Evolutionary conservation across 768 basidiomycete genomes (phyloP).

Genomic region (Sarcodon aspratus): DNA sequence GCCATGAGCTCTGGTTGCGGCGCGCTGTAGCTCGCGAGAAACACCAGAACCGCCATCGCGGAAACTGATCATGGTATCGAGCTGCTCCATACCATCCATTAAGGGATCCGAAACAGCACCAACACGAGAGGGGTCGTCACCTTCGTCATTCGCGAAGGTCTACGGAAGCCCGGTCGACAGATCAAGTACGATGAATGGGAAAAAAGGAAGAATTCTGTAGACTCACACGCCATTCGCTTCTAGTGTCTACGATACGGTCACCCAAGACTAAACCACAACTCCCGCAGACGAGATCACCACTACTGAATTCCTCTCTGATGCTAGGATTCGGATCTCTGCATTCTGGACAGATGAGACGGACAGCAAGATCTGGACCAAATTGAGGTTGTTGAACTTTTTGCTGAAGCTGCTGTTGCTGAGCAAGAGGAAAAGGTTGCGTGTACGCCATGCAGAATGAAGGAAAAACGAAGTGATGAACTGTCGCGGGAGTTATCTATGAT

Average conservation of each 20-base stretch:
- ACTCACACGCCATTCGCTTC: constrained; percentile 96
- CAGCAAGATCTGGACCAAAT: constrained; percentile 75
- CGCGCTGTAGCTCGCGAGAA: constrained; percentile 85
- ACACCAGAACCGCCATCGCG: constrained; percentile 91
- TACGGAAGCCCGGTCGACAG: constrained; percentile 24
- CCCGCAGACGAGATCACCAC: constrained; percentile 94
- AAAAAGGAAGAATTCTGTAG: constrained; percentile 1
- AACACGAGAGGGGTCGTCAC: constrained; percentile 99
- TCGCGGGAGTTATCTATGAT: neutral
- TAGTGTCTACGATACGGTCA: constrained; percentile 92
- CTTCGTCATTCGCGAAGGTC: constrained; percentile 99
- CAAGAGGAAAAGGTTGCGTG: constrained; percentile 73
- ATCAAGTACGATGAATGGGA: constrained; percentile 9
- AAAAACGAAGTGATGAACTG: neutral
- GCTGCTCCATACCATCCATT: constrained; percentile 88
- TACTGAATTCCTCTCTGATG: constrained; percentile 95
- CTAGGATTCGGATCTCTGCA: constrained; percentile 89
- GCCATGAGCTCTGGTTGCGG: constrained; percentile 69
- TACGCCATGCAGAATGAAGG: constrained; percentile 38
- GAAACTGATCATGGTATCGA: constrained; percentile 92
- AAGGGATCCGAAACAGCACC: constrained; percentile 91
- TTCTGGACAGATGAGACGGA: constrained; percentile 90
- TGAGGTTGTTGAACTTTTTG: constrained; percentile 43
- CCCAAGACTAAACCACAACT: constrained; percentile 90
- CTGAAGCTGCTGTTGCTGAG: constrained; percentile 36